Evolutionary conservation across 139 green algal species (phyloP), one percentile per base, ranked within the genome.

Genomic region (Coccomyxa sp.): DNA sequence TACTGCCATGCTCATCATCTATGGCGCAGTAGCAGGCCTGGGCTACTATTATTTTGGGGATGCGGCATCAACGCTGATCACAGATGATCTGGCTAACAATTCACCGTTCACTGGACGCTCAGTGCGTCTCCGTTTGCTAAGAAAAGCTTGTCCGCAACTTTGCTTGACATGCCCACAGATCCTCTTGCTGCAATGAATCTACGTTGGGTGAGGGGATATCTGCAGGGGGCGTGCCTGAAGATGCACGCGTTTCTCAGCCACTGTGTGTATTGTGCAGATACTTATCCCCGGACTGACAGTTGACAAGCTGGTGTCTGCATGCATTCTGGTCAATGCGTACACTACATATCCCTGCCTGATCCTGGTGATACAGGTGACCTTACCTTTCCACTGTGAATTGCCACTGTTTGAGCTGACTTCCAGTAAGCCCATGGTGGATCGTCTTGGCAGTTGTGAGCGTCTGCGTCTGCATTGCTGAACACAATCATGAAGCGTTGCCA

Each of bases 31-130:
- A 22, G 77, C 83, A 2, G 80, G 50, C 14, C 55, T 76, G 10
- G 86, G 88, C 35, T 86, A 86, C 54, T 86, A 68, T 29, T 91
- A 91, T 74, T 91, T 79, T 72, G 88, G 88, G 1, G 72, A 82
- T 64, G 22, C n/a, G 3, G 78, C 83, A 1, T 78, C 78, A 9
- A 70, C 79, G 0, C 36, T 91, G 10, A 39, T 88, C 54, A 88
- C 83, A 0, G 71, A 71, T 14, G 82, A 91, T 71, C 69, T 91
- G 38, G 85, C 82, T 14, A 35, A 9, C 31, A 75, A 86, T 39
- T 87, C 85, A 0, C 69, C 54, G 24, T 82, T 81, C 16, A 36
- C 70, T 12, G 58, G 77, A 7, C 44, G 50, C 69, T 40, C 29
- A 29, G 64, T 71, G 64, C 27, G 64, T 7, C 22, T 3, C 2